Conservation (phyloP, 352 stramenopile genomes). For the Globisporangium nagaii region DNA sequence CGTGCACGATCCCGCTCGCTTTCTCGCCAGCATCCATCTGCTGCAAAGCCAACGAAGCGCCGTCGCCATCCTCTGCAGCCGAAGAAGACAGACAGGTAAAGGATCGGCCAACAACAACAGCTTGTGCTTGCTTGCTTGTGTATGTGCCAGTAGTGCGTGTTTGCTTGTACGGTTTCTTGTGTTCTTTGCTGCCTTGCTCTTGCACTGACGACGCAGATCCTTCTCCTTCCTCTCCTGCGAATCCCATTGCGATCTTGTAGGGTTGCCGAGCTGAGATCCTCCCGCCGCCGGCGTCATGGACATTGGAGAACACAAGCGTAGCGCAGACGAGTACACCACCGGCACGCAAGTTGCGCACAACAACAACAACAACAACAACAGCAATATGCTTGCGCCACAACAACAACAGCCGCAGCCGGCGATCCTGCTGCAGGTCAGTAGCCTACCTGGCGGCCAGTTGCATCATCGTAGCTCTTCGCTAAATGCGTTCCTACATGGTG, state of each 20-base stretch:
- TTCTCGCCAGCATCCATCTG: constrained; percentile 5
- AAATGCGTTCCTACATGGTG: constrained; percentile 13
- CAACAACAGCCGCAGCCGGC: constrained; percentile 1
- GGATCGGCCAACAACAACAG: neutral
- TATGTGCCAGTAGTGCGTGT: neutral
- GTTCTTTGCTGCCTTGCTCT: neutral
- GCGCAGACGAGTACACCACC: constrained; percentile 9
- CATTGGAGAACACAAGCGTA: constrained; percentile 10
- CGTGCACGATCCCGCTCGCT: neutral
- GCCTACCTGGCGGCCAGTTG: constrained; percentile 1
- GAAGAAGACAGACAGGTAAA: neutral
- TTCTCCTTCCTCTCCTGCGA: too few relatives aligned
- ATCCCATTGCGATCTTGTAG: constrained; percentile 12
- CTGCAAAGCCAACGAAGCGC: neutral
- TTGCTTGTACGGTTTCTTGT: neutral
- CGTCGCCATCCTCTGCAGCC: neutral
- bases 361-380: constrained; percentile 4
- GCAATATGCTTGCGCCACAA: constrained; percentile 6
- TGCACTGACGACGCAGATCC: too few relatives aligned
- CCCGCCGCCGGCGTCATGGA: constrained; percentile 13
- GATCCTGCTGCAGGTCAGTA: constrained; percentile 10
- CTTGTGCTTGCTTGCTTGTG: neutral
- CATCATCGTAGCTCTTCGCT: constrained; percentile 10
- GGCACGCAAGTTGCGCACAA: constrained; percentile 25
- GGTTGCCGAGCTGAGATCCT: constrained; percentile 1